Conservation (phyloP, 306 rosid species). For the Prosopis cineraria region DNA sequence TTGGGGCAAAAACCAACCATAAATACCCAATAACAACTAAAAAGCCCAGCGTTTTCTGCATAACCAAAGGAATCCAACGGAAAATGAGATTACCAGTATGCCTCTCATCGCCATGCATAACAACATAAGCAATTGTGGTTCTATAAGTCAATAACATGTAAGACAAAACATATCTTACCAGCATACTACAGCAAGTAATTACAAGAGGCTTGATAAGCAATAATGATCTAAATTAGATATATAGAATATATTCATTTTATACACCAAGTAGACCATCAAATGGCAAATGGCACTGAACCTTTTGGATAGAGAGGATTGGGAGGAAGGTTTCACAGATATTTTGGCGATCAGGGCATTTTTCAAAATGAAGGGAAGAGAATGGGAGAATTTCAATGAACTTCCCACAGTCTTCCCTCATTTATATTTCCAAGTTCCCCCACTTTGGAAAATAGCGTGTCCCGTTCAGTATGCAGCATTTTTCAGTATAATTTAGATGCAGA, state of each 20-base stretch:
- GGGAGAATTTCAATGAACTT: neutral
- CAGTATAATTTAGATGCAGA: no score
- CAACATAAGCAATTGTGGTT: neutral
- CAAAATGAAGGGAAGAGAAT: neutral
- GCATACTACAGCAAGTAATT: neutral
- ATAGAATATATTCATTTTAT: neutral
- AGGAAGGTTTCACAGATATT: neutral
- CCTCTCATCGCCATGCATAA: neutral
- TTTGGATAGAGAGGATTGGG: neutral
- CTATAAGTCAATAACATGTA: neutral
- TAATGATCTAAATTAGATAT: neutral
- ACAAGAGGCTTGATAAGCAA: neutral
- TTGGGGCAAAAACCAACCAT: slow-evolving; percentile 14
- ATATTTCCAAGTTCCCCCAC: neutral
- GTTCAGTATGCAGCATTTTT: no score
- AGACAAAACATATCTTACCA: neutral
- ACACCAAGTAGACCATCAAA: neutral
- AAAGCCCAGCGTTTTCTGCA: neutral
- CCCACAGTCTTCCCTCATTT: neutral
- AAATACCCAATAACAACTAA: neutral
- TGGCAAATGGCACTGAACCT: neutral
- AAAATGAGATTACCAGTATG: slow-evolving; percentile 11
- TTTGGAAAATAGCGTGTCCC: neutral
- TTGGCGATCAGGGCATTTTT: neutral
- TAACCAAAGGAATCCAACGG: slow-evolving; percentile 14